phyloP scores from a whole-genome alignment of 2,329 filamentous ascomycete species.

The Colletotrichum gigasporum region DNA sequence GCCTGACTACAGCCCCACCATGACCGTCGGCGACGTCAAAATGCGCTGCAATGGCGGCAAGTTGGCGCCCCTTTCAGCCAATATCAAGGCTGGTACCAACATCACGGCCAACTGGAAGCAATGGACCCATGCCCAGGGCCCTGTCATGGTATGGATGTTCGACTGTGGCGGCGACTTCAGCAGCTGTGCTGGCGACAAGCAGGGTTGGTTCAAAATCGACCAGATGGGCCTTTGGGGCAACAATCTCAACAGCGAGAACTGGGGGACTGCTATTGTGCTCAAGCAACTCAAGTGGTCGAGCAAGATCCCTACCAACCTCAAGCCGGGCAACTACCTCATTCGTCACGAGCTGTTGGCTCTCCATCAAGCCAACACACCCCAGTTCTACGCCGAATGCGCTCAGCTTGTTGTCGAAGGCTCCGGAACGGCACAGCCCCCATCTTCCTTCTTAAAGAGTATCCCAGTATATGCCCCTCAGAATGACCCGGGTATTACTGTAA shows the following conservation, averaged over 20 bases:
- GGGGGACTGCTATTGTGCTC: slow-evolving; percentile 57
- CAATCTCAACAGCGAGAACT: slow-evolving; percentile 53
- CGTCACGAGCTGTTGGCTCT: slow-evolving; percentile 66
- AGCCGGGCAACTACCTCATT: slow-evolving; percentile 64
- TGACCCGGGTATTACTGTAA: slow-evolving; percentile 58
- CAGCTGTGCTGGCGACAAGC: slow-evolving; percentile 59
- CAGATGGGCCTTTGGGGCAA: slow-evolving; percentile 58
- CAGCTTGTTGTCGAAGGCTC: slow-evolving; percentile 60
- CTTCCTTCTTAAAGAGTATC: slow-evolving; percentile 53
- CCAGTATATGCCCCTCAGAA: slow-evolving; percentile 53
- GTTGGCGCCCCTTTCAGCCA: slow-evolving; percentile 53
- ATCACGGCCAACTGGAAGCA: slow-evolving; percentile 63
- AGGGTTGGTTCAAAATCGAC: slow-evolving; percentile 69
- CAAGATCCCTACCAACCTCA: slow-evolving; percentile 58
- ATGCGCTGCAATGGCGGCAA: slow-evolving; percentile 67
- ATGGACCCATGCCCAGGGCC: slow-evolving; percentile 68
- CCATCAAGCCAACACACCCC: slow-evolving; percentile 60
- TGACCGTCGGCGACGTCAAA: slow-evolving; percentile 55
- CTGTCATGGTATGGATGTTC: slow-evolving; percentile 67
- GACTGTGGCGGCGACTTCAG: slow-evolving; percentile 55
- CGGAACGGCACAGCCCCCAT: slow-evolving; percentile 52
- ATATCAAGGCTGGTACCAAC: slow-evolving; percentile 55
- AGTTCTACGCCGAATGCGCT: slow-evolving; percentile 67
- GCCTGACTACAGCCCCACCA: slow-evolving; percentile 65
- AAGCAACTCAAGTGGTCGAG: slow-evolving; percentile 51